A percentile compares a stretch with the other conserved stretches of the same genome.
phyloP scores from a whole-genome alignment of 441 rosid genomes.

The Populus hybrid region DNA sequence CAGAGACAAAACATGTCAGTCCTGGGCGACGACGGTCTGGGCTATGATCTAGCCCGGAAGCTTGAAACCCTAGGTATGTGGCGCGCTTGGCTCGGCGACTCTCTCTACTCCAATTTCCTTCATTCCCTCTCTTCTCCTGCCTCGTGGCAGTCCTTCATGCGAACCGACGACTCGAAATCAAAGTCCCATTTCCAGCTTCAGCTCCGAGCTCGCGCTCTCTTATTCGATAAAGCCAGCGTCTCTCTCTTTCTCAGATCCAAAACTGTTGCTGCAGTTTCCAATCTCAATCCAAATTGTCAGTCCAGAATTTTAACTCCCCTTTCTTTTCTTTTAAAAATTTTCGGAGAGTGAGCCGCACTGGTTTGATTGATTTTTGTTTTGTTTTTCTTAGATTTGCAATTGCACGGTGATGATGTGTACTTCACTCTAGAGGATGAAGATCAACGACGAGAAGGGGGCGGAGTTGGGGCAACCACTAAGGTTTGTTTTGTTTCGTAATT shows the following conservation, averaged over 20 bases:
- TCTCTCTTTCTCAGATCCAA: slow-evolving; percentile 57
- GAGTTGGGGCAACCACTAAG: slow-evolving; percentile 35
- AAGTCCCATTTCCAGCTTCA: slow-evolving; percentile 79
- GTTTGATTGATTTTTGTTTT: neutral
- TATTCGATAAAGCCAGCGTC: slow-evolving; percentile 69
- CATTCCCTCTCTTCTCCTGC: slow-evolving; percentile 63
- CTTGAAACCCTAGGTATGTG: slow-evolving; percentile 68
- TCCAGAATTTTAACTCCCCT: neutral
- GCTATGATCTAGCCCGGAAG: slow-evolving; percentile 72
- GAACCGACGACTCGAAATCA: slow-evolving; percentile 57
- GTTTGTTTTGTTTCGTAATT: slow-evolving; percentile 19
- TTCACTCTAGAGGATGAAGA: slow-evolving; percentile 63
- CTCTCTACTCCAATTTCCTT: slow-evolving; percentile 45
- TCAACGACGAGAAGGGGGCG: slow-evolving; percentile 46
- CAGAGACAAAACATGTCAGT: slow-evolving; percentile 42
- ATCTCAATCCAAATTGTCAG: slow-evolving; percentile 66
- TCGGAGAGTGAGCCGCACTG: neutral
- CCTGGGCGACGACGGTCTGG: slow-evolving; percentile 86
- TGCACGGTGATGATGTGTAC: slow-evolving; percentile 84
- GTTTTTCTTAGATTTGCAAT: slow-evolving; percentile 54
- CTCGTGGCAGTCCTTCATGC: slow-evolving; percentile 75
- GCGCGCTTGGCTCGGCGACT: slow-evolving; percentile 84
- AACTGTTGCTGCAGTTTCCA: slow-evolving; percentile 45
- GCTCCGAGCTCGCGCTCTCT: slow-evolving; percentile 82
- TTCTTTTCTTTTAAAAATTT: neutral